Evolutionary conservation across 345 rosid species (phyloP), one percentile per base, ranked within the genome.

Genomic region (Ailanthus altissimus): DNA sequence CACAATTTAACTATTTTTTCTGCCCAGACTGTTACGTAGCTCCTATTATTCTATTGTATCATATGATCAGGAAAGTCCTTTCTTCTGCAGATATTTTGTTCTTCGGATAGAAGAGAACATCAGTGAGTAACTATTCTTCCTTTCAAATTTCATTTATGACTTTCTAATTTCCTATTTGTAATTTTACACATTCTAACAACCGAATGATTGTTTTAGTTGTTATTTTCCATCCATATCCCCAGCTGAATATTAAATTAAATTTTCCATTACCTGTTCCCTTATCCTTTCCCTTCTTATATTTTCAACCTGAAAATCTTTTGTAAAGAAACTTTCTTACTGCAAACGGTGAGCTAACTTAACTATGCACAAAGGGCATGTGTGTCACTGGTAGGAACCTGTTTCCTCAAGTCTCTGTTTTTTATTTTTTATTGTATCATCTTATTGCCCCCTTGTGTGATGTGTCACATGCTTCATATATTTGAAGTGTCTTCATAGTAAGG

Each of bases 51-150:
- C 14, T 61, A 61, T 80, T 16, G 18, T 18, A 57, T 25, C 9
- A 11, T 51, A 60, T 49, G 40, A 50, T 68, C 53, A 28, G 42
- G 54, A 75, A 69, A 70, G 50, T 79, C 25, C 74, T 79, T 81
- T 77, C 73, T 80, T 87, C 73, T 89, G 92, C 92, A 97, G 99
- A 88, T 97, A 97, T 80, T 97, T 97, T 88, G 99, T 97, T 77
- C 97, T 97, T 80, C 97, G 98, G 70, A 82, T 97, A 82, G 99
- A 94, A 87, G 99, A 97, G 88, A 86, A 83, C 68, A 91, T 97
- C n/a, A 96, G 99, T 96, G 78, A 87, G 91, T 74, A 82, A 71
- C 60, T 36, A 16, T 79, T 60, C 49, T 50, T 67, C 53, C 46
- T 77, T 73, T 67, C 63, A 54, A 58, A 65, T 65, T 78, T 14